Base-by-base conservation (phyloP, 257 asterid species). In the Fraxinus excelsior region DNA sequence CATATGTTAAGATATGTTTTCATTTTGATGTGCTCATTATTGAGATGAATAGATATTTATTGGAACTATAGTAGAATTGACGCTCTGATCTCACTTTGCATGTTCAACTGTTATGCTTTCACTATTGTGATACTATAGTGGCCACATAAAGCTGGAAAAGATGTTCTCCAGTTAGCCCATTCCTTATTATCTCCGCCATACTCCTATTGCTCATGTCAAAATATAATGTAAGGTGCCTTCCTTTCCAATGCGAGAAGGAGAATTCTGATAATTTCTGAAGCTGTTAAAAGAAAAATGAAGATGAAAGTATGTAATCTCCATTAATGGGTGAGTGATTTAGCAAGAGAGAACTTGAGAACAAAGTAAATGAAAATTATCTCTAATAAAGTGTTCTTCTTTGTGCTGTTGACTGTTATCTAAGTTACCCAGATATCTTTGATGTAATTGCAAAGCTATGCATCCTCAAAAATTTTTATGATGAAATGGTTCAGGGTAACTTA, bases 401-500 rank as follows among this genome's bases (percentile, higher is more conserved):
- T 40, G 18, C 25, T 60, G 49, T 74, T 46, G 34, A 40, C 9
- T 4, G 11, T 80, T 25, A 65, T 51, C n/a, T 13, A 46, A 4
- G 6, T 71, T 71, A 5, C 37, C 7, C n/a, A 23, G 62, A 13
- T 29, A 13, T 71, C 32, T 42, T 40, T 71, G 62, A 40, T 13
- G 25, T 25, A 71, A 35, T 13, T 51, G 10, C 31, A 35, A 32
- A 32, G 69, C 28, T 56, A 19, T 18, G 77, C 64, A 37, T 14
- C 25, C 26, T 74, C 46, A 62, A 19, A 80, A 68, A 2, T 46
- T 37, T 70, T 81, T 68, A 40, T 84, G 72, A 18, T 75, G 66
- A 73, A 56, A 73, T 77, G 72, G 70, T 87, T 70, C 90, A 94
- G 98, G 98, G 97, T 73, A 86, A 86, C 77, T 91, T 91, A 85